Conservation (phyloP, 2,329 filamentous ascomycete species). For the Sporothrix dimorphospora region DNA sequence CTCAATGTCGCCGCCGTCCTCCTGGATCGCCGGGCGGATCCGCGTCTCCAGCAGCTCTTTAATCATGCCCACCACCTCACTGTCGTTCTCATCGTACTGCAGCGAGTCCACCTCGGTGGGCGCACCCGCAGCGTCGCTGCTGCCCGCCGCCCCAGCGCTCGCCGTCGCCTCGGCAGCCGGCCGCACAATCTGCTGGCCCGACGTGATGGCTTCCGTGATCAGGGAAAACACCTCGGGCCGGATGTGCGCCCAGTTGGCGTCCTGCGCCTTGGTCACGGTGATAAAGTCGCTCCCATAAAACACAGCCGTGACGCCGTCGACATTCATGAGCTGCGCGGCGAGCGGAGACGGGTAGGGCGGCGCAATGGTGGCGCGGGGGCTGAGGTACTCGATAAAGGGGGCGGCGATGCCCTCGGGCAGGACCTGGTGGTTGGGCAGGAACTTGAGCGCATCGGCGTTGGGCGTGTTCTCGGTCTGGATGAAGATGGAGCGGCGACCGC, state of each 20-base stretch:
- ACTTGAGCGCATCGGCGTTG: constrained; percentile 95
- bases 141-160: neutral
- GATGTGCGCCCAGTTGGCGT: constrained; percentile 91
- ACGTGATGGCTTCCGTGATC: constrained; percentile 89
- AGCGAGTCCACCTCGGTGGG: constrained; percentile 67
- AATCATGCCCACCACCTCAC: constrained; percentile 96
- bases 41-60: constrained; percentile 95
- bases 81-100: constrained; percentile 85
- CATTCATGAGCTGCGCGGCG: constrained; percentile 85
- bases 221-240: constrained; percentile 94
- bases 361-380: constrained; percentile 82
- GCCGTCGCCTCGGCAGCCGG: constrained; percentile 52
- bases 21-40: constrained; percentile 93
- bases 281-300: constrained; percentile 97
- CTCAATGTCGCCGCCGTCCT: constrained; percentile 97
- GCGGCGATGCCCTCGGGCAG: constrained; percentile 73
- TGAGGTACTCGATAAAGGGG: constrained; percentile 89
- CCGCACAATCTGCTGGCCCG: constrained; percentile 79
- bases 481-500: constrained; percentile 76
- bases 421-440: constrained; percentile 86
- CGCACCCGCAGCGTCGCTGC: constrained; percentile 41
- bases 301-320: constrained; percentile 91
- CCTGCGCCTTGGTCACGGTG: constrained; percentile 87
- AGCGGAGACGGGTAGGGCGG: constrained; percentile 90
- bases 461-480: constrained; percentile 96